Evolutionary conservation across 345 rosid genomes (phyloP), one percentile per base, ranked within the genome.

Genomic region (Odontarrhena argentea): DNA sequence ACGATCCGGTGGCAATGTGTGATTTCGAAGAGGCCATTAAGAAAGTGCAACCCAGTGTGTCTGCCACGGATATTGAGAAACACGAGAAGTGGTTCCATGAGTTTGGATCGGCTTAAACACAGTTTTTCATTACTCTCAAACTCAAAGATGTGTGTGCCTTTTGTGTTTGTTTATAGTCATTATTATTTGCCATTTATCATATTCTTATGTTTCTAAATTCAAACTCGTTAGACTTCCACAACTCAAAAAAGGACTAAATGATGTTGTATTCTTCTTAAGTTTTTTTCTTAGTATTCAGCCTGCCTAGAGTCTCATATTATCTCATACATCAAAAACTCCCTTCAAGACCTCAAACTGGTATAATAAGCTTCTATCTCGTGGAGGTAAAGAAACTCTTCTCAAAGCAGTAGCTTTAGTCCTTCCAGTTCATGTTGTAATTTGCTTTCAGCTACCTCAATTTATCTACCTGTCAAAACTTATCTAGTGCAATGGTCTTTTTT

Each of bases 1-100:
- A 91, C 25, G 99, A 95, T 70, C 99, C 99, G 0, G 87, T 95
- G 2, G 99, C 93, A 0, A 95, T 89, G 99, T 95, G 99, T n/a
- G 99, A 95, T 76, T 95, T 95, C 46, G 96, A 95, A 63, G 99
- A 95, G 75, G 99, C 99, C 18, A 71, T 95, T 53, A 78, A 67
- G 55, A 95, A 95, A 83, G 99, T 95, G 62, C 99, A 95, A 40
- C 81, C 87, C 22, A 95, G 99, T 79, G 99, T 95, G 46, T 91
- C 91, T n/a, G 83, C 84, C 64, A 74, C 90, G 0, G 99, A 95
- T 70, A 95, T 91, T 0, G 99, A 91, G 76, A 87, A 85, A 81
- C 97, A 95, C 22, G 99, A 95, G 83, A 91, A 95, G 77, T 95
- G 99, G 98, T 86, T 95, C 67, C 1, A 79, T 6, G 99, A 95